Percentiles rank a stretch among this genome's conserved stretches.
These are phyloP conservation scores for Nicotiana sylvestris DNA, from an alignment of 257 asterid genomes.

Conservation along the genomic window DNA sequence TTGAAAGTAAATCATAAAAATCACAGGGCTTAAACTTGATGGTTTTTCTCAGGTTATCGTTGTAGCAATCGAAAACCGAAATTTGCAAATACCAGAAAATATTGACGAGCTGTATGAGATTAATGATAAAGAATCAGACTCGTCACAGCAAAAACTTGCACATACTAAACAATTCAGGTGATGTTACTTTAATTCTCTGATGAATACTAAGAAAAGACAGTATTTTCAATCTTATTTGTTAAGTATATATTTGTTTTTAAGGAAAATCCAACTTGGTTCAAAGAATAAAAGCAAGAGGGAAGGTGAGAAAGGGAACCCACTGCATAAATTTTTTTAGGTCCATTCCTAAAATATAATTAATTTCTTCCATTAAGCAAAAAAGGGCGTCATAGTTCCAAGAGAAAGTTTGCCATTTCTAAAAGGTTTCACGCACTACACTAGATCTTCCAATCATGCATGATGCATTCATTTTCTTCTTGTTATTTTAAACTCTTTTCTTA, in stretches of 20 bases:
- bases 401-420: neutral
- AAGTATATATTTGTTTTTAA: neutral
- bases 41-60: slow-evolving; percentile 38
- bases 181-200: neutral
- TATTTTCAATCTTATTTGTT: neutral
- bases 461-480: no score
- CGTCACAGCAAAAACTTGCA: slow-evolving; percentile 34
- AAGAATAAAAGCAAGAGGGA: neutral
- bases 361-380: neutral
- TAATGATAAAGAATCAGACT: slow-evolving; percentile 43
- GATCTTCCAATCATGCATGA: no score
- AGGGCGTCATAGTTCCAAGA: neutral
- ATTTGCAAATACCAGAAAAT: slow-evolving; percentile 33
- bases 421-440: no score
- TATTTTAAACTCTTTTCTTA: no score
- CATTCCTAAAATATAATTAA: neutral
- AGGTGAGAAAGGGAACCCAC: neutral
- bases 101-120: slow-evolving; percentile 58
- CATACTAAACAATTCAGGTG: slow-evolving; percentile 79
- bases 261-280: neutral
- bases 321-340: neutral
- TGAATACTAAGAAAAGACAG: neutral
- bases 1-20: no score
- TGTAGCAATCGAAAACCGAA: slow-evolving; percentile 56
- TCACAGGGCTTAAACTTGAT: no score